Conservation (phyloP, 352 stramenopile species). For the Thraustotheca clavata region DNA sequence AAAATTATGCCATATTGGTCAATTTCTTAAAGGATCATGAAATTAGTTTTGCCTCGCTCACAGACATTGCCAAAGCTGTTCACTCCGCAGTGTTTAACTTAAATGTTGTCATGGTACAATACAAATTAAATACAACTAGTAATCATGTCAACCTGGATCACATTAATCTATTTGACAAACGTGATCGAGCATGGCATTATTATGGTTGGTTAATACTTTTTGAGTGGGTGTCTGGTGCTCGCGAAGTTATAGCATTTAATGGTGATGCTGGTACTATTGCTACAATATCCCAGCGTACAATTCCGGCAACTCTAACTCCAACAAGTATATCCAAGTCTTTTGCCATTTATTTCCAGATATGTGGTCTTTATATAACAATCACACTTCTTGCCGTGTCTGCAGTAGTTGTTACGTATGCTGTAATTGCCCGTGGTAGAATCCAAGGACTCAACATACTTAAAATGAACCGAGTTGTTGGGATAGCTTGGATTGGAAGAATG, state of each 20-base stretch:
- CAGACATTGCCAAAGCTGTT: not conserved
- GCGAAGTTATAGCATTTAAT: conserved; percentile 11
- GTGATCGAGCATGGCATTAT: conserved; percentile 4
- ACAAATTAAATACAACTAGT: not conserved
- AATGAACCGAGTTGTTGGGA: conserved; percentile 10
- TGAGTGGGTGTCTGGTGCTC: not conserved
- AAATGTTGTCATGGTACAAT: conserved; percentile 9
- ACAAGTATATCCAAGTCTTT: not conserved
- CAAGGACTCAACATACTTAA: not conserved
- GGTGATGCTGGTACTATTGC: not conserved
- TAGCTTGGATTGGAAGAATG: conserved; percentile 7
- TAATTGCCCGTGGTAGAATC: not conserved
- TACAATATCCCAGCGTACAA: not conserved
- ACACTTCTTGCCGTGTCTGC: not conserved
- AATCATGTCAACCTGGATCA: not conserved
- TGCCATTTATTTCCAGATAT: not conserved
- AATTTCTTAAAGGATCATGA: not conserved
- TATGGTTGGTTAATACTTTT: conserved; percentile 3
- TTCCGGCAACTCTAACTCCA: not conserved
- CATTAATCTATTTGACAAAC: not conserved
- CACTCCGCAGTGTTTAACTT: not conserved
- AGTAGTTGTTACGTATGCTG: not conserved
- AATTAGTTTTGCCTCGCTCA: not conserved
- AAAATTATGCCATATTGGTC: not conserved
- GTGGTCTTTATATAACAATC: not conserved